Percentiles rank a stretch among this genome's conserved stretches.
phyloP scores from a whole-genome alignment of 2,329 filamentous ascomycete genomes.

The Alternaria conjuncta region DNA sequence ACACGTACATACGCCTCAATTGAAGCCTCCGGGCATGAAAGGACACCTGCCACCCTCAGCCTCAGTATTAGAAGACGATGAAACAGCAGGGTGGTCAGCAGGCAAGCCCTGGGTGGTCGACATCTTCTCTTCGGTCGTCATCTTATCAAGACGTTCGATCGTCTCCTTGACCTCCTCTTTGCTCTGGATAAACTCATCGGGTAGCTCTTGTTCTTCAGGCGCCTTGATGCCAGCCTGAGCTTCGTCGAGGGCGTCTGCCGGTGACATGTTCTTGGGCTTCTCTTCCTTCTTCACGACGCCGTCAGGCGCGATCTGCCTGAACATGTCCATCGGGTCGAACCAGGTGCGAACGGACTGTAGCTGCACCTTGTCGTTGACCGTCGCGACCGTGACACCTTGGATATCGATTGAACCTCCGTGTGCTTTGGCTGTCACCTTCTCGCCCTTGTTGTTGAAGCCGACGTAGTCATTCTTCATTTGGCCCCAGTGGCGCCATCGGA shows the following conservation, averaged over 20 bases:
- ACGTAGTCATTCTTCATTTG: constrained; percentile 71
- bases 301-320: constrained; percentile 65
- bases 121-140: constrained; percentile 1
- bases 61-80: not conserved
- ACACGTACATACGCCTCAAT: not conserved
- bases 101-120: constrained; percentile 7
- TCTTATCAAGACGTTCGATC: constrained; percentile 13
- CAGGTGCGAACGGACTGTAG: constrained; percentile 67
- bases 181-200: constrained; percentile 19
- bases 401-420: constrained; percentile 69
- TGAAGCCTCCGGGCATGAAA: constrained; percentile 10
- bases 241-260: constrained; percentile 36
- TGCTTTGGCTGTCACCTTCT: constrained; percentile 67
- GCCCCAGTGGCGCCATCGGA: constrained; percentile 74
- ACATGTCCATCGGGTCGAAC: constrained; percentile 72
- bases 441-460: constrained; percentile 66
- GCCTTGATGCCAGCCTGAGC: constrained; percentile 16
- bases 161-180: constrained; percentile 14
- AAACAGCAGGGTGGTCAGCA: constrained; percentile 12
- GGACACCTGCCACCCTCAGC: constrained; percentile 13
- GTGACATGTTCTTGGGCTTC: constrained; percentile 44
- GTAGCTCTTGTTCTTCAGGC: constrained; percentile 21
- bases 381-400: constrained; percentile 67
- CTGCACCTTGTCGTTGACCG: constrained; percentile 66
- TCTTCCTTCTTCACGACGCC: constrained; percentile 56